Evolutionary conservation across 352 stramenopile species (phyloP), one percentile per base, ranked within the genome.

Genomic region (Phytophthora sansomeana): DNA sequence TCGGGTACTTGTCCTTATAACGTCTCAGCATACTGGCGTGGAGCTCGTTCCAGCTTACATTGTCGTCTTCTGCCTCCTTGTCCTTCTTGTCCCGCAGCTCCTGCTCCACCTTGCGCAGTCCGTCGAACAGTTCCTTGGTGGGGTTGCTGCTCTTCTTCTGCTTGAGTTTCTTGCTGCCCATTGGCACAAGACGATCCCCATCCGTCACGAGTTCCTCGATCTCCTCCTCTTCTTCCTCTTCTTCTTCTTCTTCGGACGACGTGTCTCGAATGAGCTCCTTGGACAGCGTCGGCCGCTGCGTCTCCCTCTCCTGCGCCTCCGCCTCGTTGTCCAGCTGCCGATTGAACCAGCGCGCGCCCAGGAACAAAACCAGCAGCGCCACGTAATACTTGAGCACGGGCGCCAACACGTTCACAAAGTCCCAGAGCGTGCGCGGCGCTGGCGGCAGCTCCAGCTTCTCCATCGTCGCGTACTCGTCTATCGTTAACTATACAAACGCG

Each of bases 371-470:
- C 17, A 92, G 48, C 10, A 94, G 62, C 44, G 87, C 67, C 39
- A 80, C 64, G 58, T 92, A 94, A 71, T 92, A 92, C 78, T 94
- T 92, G 50, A 83, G 29, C 58, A 94, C 78, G n/a, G 85, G 85
- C 51, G 78, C 63, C 7, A 94, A 48, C 17, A 81, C 50, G 61
- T 66, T 62, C 19, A 66, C 46, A 56, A 91, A 89, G 19, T 92
- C 83, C 44, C 87, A 67, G 6, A 91, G 55, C 51, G 83, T 81
- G 26, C 78, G 69, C 21, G 81, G 61, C 58, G 69, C 67, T 26
- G 60, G 56, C 28, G 70, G 70, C 32, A 77, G 58, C 38, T 77
- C 47, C 35, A 76, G 52, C 52, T 19, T 47, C 28, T 75, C 62
- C 5, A 13, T 21, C 5, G 14, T 13, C 7, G 63, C 55, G 33